Evolutionary conservation across 768 basidiomycete species (phyloP), one percentile per base, ranked within the genome.

Genomic region (Mycena galopus): DNA sequence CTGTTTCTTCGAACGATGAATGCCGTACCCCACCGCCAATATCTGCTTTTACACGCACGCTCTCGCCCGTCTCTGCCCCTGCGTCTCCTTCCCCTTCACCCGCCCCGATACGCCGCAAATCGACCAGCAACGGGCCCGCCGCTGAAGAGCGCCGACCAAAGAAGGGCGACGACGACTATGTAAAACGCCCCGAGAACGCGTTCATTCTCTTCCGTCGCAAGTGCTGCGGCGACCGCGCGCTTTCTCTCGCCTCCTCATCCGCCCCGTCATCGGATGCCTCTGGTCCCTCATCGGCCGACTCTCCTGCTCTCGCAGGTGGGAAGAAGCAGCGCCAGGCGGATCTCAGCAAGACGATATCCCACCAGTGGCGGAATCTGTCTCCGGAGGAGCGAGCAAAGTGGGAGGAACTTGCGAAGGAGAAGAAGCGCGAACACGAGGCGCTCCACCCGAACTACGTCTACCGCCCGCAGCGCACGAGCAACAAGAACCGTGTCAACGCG

Each of bases 151-250:
- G 89, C 74, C 82, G 88, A 69, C 88, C 91, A 72, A 89, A 85
- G 82, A 91, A 91, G 84, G 93, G 93, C 76, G 93, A 94, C 81
- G 92, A 92, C 59, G 92, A 93, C 81, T 94, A 94, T 78, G 90
- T 94, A 84, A 94, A 94, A 81, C 90, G 93, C 51, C 71, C 51
- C 10, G 65, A 67, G 32, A 94, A 94, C 77, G 93, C 93, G 10
- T 94, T 94, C 85, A 94, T 94, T 79, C 87, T 94, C 66, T 94
- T 94, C 88, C 89, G 93, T 65, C 88, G 93, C 76, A 90, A 92
- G 77, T 93, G 91, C 82, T 93, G 91, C 81, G 91, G 92, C 81
- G 91, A 93, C 61, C 89, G 90, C 23, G 64, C 66, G 23, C 67
- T 60, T 27, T 58, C n/a, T n/a, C 32, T 42, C 62, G 21, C 53